Base-by-base conservation (phyloP, 2,329 filamentous ascomycete species). In the Neurospora sp. region DNA sequence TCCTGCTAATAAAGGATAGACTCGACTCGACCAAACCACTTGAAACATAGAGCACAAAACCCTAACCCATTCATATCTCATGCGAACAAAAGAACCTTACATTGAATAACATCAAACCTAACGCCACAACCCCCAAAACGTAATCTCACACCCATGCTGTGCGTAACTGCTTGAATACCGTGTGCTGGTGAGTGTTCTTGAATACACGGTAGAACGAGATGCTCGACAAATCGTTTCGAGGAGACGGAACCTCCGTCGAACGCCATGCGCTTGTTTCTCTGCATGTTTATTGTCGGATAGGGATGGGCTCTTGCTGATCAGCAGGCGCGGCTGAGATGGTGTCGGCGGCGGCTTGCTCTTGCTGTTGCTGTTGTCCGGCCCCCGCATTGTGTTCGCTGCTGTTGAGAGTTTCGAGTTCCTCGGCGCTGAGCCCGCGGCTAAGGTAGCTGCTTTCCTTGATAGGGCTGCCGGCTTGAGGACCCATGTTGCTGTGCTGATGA, bases 391-490 rank as follows among this genome's bases (percentile, higher is more conserved):
- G 69, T 62, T 74, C 72, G 12, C 69, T 67, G 33, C 72, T 75
- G 67, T 70, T 65, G 23, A 57, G 52, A 36, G 52, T 40, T 66
- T 77, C 78, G 3, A 76, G 69, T 62, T 88, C 83, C 70, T 91
- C 89, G 68, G 82, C 88, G 78, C 89, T 96, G 6, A 92, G 93
- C 81, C 93, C 92, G 73, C 92, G 87, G 79, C 97, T 89, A 78
- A 97, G 83, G 79, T 92, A 93, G 82, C 91, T 96, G 80, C 88
- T 89, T 83, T 97, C 95, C 83, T 97, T 97, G 76, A 96, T 88
- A 1, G 95, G 94, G 79, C 92, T 96, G 73, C 91, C 90, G 72
- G 88, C 86, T 75, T 89, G 86, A 72, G 84, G 36, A 67, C 36
- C 69, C 67, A 66, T 78, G 70, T 84, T 83, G 69, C 80, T 80